Base-by-base conservation (phyloP, 441 rosid genomes). In the Sinapis alba region DNA sequence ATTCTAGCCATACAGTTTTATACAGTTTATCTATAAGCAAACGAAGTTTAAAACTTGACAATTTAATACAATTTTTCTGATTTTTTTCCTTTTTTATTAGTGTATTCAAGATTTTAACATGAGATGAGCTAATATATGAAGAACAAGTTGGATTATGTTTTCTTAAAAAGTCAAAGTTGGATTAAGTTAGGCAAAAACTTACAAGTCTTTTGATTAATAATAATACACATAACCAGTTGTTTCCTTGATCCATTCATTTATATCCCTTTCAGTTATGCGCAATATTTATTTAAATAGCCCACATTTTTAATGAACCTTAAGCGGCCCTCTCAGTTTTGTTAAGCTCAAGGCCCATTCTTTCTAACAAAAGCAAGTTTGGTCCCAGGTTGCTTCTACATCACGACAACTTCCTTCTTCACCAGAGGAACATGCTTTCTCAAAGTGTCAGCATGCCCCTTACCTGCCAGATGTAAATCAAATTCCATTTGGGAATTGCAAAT, bases 331-430 rank as follows among this genome's bases (percentile, higher is more conserved):
- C 21, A 20, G 26, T 53, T 53, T 53, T 53, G 58, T 53, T 53
- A 3, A 18, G 56, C 23, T 8, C 0, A 50, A 51, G 13, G 61
- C 61, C 16, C 32, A 47, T n/a, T 61, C 18, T 71, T 28, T n/a
- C 3, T 59, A 27, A 60, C 74, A 19, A 11, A 70, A 45, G 23
- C 23, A 43, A 8, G 2, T 60, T 61, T 61, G 68, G 60, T 47
- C 23, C 23, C 45, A 28, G 50, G 34, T 28, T 47, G 61, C 60
- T 71, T 70, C 60, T 61, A 43, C 66, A 56, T 34, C 0, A 30
- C 28, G 30, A 86, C 74, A 93, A 75, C 97, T 86, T 90, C 60
- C 32, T 60, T 58, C 60, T 71, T 69, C 65, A 68, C 21, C 1
- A 30, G 20, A 12, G 86, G 76, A 93, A 73, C 95, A 88, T 90